Base-by-base conservation (phyloP, 2,329 filamentous ascomycete genomes). In the Alternaria novae-zelandiae region DNA sequence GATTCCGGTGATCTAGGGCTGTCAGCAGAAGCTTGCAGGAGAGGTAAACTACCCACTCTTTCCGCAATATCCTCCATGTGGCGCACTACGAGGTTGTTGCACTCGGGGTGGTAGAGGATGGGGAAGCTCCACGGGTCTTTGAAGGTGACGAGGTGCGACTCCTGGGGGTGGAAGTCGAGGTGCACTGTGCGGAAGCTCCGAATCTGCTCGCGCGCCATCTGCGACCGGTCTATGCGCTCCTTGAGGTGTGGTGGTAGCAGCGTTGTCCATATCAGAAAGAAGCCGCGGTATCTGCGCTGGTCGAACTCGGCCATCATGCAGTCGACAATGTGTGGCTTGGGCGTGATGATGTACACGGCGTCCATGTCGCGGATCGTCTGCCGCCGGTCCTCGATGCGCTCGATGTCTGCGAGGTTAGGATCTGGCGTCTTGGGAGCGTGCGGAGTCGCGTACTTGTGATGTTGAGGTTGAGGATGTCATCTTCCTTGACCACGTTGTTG, bases 61-160 rank as follows among this genome's bases (percentile, higher is more conserved):
- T 97, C 92, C 26, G 96, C 93, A 59, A 98, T 82, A 43, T 88
- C 86, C 75, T 94, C 90, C 86, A 99, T 89, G 78, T 99, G 95
- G 59, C 87, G 86, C 53, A 90, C 88, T 44, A 99, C 91, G 46
- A 97, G 83, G 68, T 89, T 86, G 79, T 97, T 97, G 82, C 96
- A 98, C 57, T 87, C 88, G 1, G 95, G 95, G 77, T 99, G 95
- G 82, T 91, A 99, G 63, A 99, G 85, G 55, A 94, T 87, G 1
- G 94, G 94, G 75, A 99, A 99, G 81, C 95, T 98, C 90, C 91
- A 97, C 1, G 96, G 95, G 77, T 99, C 95, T 76, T 92, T 86
- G 74, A 99, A 97, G 0, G 93, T 97, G 72, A 97, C 85, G 44
- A 99, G 83, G 73, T 96, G 92, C 7, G 94, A 96, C 82, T 99